phyloP scores from a whole-genome alignment of 108 stramenopile species.

The Pseudonitzschia pungens region DNA sequence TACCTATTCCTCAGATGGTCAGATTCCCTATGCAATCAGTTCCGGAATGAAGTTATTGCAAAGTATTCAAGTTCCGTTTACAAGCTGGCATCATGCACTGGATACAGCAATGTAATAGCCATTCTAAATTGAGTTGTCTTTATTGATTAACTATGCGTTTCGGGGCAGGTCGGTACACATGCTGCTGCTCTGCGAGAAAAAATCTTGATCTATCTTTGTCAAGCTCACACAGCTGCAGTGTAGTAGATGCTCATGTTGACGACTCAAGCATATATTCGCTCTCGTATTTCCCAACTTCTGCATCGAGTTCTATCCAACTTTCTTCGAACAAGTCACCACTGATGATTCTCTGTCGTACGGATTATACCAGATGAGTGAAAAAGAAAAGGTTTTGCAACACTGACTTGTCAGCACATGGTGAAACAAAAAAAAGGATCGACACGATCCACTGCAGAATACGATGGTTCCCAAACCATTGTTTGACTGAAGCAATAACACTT shows the following conservation, averaged over 20 bases:
- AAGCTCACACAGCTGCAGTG: background rate
- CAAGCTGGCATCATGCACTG: no score
- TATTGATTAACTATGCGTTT: no score
- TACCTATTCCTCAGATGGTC: no score
- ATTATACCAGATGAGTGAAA: background rate
- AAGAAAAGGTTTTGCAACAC: background rate
- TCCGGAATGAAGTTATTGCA: no score
- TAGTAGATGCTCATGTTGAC: background rate
- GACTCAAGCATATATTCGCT: slow-evolving; percentile 34
- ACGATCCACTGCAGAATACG: background rate
- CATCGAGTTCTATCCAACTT: slow-evolving; percentile 98
- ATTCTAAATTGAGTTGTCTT: no score
- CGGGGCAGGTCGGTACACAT: no score
- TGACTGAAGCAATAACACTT: background rate
- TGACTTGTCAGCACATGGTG: background rate
- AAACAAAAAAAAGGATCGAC: background rate
- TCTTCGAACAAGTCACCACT: slow-evolving; percentile 91
- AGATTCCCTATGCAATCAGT: no score
- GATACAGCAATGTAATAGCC: no score
- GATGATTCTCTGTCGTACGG: slow-evolving; percentile 82
- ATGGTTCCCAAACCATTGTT: background rate
- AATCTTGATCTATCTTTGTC: background rate
- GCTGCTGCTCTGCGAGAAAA: no score
- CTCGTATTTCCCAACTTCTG: slow-evolving; percentile 73
- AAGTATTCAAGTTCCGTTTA: no score